Conservation (phyloP, 192 early-diverging fungal genomes). For the Coemansia nantahalensis region DNA sequence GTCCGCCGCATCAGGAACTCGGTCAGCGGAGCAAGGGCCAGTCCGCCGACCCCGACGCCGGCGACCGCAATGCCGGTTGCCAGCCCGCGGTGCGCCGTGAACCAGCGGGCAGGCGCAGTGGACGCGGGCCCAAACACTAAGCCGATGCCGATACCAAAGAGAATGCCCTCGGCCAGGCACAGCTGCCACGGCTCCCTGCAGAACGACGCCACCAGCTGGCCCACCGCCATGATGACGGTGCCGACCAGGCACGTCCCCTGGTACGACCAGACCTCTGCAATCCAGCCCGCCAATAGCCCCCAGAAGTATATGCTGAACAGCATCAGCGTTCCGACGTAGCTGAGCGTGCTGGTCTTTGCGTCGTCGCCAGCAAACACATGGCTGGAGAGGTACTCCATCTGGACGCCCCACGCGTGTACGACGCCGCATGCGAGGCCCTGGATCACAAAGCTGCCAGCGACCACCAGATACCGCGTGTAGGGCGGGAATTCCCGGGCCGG, state of each 20-base stretch:
- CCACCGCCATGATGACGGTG: constrained; percentile 45
- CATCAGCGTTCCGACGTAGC: constrained; percentile 49
- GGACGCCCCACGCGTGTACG: constrained; percentile 46
- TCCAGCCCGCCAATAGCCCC: constrained; percentile 46
- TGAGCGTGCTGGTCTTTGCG: constrained; percentile 19
- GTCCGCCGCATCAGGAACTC: constrained; percentile 34
- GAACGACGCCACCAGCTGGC: constrained; percentile 60
- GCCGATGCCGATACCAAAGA: constrained; percentile 60
- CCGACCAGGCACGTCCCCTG: constrained; percentile 32
- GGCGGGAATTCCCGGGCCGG: constrained; percentile 6
- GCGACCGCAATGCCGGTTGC: constrained; percentile 66
- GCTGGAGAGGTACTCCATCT: constrained; percentile 37
- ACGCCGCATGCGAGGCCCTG: constrained; percentile 38
- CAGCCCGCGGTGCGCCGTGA: constrained; percentile 55
- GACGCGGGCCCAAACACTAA: constrained; percentile 60
- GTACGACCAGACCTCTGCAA: constrained; percentile 49
- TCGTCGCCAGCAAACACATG: constrained; percentile 21
- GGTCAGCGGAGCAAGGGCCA: constrained; percentile 58
- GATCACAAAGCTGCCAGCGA: constrained; percentile 37
- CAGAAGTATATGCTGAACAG: constrained; percentile 36
- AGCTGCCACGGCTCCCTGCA: constrained; percentile 65
- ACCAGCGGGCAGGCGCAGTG: constrained; percentile 64
- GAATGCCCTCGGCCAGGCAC: constrained; percentile 62
- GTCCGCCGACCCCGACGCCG: constrained; percentile 64
- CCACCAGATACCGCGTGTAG: constrained; percentile 33